Evolutionary conservation across 2,329 filamentous ascomycete genomes (phyloP).

Genomic region (Sclerotinia borealis): DNA sequence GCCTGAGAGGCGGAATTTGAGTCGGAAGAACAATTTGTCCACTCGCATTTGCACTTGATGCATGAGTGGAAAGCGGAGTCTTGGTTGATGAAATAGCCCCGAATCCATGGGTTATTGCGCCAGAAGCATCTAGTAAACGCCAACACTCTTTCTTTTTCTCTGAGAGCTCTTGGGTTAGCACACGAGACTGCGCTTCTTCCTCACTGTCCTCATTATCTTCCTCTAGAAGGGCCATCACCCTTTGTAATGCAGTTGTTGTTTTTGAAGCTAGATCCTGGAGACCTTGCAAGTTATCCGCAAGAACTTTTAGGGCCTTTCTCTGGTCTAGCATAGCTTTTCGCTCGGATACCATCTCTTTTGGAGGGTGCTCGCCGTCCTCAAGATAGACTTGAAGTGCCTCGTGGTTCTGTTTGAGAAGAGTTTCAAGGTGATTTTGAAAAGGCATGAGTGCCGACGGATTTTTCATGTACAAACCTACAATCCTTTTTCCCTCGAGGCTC

Average conservation of each 20-base stretch:
- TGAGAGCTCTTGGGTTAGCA: constrained; percentile 22
- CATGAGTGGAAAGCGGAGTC: constrained; percentile 11
- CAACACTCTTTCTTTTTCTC: constrained; percentile 25
- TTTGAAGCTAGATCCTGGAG: constrained; percentile 6
- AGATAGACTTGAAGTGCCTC: constrained; percentile 20
- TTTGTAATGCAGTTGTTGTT: neutral
- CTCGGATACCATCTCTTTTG: constrained; percentile 22
- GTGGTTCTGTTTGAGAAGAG: constrained; percentile 21
- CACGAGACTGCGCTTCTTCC: constrained; percentile 20
- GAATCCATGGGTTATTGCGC: constrained; percentile 29
- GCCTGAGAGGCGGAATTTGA: constrained; percentile 4
- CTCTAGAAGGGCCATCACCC: constrained; percentile 16
- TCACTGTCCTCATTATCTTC: constrained; percentile 19
- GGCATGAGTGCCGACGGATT: constrained; percentile 18
- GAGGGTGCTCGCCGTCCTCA: constrained; percentile 21
- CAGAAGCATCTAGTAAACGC: constrained; percentile 24
- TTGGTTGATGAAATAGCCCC: constrained; percentile 14
- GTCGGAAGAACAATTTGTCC: constrained; percentile 31
- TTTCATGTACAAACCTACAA: constrained; percentile 24
- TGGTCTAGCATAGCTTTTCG: constrained; percentile 24
- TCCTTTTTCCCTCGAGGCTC: constrained; percentile 24
- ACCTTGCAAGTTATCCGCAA: neutral
- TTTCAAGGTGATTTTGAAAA: constrained; percentile 20
- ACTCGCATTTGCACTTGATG: constrained; percentile 23
- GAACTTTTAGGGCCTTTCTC: constrained; percentile 11